Base-by-base conservation (phyloP, 78 protist species). In the Dictyostelium firmibasis region DNA sequence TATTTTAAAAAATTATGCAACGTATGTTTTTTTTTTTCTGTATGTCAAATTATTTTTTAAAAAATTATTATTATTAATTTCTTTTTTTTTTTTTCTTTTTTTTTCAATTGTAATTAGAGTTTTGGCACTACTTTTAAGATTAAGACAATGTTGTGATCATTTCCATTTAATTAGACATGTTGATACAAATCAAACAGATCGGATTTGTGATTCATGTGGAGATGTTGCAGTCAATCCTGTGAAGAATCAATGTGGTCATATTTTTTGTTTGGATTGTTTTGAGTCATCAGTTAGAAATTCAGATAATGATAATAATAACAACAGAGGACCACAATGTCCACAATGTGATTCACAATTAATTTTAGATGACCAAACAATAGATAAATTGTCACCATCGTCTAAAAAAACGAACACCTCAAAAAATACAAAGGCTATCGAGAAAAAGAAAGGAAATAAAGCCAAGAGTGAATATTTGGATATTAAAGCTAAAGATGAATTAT, bases 71-170 rank as follows among this genome's bases (percentile, higher is more conserved):
- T 25, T 60, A 20, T 16, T 18, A 9, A 33, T 38, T 16, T 53
- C 62, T 16, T 7, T 62, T 36, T 23, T 23, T 36, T 29, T 83
- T 41, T 7, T 44, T 35, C 7, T 36, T 81, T 8, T 72, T 14
- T 0, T 53, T 14, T 6, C 20, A 50, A 50, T 16, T 16, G 16
- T 57, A 14, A n/a, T n/a, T 20, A 76, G 92, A 29, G 79, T 87
- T 41, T 69, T 87, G 10, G 84, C 79, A 62, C 29, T 77, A 29
- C 44, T 87, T 8, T 62, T 87, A 62, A 78, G 93, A 78, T 29
- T 87, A 62, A 27, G 93, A 36, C 93, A 87, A 29, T 79, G 84
- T 78, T 87, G 93, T 79, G 93, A 72, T 43, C 86, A 87, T 64
- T 41, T 36, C 1, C n/a, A 33, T 16, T 87, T 87, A 29, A n/a